phyloP scores from a whole-genome alignment of 139 green algal genomes.

The Diplosphaera chodatii region DNA sequence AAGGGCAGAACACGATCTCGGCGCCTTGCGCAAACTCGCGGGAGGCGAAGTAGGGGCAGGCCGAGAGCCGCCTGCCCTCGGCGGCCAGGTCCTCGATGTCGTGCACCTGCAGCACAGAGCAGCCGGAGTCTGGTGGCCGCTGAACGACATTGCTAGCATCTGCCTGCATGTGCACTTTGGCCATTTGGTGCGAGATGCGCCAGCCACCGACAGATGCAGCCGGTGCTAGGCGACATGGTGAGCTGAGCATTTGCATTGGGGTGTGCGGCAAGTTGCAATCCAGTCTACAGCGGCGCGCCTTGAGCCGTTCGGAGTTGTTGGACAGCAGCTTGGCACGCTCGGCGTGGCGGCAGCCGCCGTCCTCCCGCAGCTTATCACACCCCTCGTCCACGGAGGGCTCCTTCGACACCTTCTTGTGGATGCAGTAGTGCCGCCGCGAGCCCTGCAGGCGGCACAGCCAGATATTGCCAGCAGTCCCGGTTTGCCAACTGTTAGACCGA shows the following conservation, averaged over 20 bases:
- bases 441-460: too few species aligned
- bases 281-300: too few species aligned
- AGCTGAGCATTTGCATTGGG: too few species aligned
- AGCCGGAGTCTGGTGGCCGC: too few species aligned
- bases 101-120: conserved; percentile 51
- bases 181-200: too few species aligned
- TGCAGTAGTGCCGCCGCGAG: conserved; percentile 82
- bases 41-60: conserved; percentile 86
- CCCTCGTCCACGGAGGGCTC: conserved; percentile 57
- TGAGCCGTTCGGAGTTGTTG: background rate
- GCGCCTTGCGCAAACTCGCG: conserved; percentile 55
- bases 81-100: conserved; percentile 90
- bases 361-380: conserved; percentile 66
- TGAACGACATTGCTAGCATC: too few species aligned
- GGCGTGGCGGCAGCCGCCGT: conserved; percentile 46
- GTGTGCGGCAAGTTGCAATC: too few species aligned
- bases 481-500: too few species aligned
- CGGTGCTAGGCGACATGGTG: too few species aligned
- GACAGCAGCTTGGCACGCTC: conserved; percentile 23
- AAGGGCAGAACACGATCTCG: conserved; percentile 93
- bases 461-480: too few species aligned
- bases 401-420: conserved; percentile 60
- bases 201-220: too few species aligned
- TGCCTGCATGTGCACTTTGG: too few species aligned
- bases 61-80: conserved; percentile 34